Percentiles rank a stretch among this genome's conserved stretches.
These are phyloP conservation scores for Penicillium atrosanguineum DNA, from an alignment of 495 filamentous ascomycete genomes.

Conservation along the genomic window DNA sequence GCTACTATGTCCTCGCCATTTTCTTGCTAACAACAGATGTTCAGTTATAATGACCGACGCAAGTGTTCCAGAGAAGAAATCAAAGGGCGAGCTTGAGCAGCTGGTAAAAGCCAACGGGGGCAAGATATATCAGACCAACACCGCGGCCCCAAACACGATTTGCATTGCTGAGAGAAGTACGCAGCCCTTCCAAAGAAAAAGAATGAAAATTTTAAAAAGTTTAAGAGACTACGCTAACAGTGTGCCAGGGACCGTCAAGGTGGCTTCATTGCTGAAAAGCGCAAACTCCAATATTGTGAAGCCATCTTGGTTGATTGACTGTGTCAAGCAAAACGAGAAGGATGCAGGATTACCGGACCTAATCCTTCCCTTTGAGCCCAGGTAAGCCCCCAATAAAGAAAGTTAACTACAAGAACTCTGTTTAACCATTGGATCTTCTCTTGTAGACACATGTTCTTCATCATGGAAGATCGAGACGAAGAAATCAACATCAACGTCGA, in stretches of 20 bases:
- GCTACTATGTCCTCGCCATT: background rate
- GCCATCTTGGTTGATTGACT: constrained; percentile 84
- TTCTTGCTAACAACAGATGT: constrained; percentile 15
- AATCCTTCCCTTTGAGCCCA: constrained; percentile 68
- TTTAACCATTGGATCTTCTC: background rate
- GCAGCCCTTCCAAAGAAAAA: background rate
- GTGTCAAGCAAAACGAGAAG: constrained; percentile 61
- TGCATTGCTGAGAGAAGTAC: constrained; percentile 76
- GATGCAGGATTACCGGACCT: constrained; percentile 57
- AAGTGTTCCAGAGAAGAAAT: constrained; percentile 57
- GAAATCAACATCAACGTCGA: constrained; percentile 60
- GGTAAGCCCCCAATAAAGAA: constrained; percentile 40
- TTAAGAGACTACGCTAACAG: constrained; percentile 9
- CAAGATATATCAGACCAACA: constrained; percentile 72
- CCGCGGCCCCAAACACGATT: constrained; percentile 56
- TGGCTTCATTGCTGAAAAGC: constrained; percentile 73
- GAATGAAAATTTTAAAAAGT: too few species aligned
- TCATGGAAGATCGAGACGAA: constrained; percentile 41
- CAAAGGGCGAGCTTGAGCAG: constrained; percentile 78
- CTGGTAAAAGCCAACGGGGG: constrained; percentile 87
- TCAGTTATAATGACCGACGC: constrained; percentile 62
- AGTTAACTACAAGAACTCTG: background rate
- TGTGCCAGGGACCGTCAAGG: constrained; percentile 67
- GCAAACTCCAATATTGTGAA: constrained; percentile 68
- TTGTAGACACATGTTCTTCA: constrained; percentile 57